These are phyloP conservation scores for Polyporus tsugae DNA, from an alignment of 1,284 basidiomycete species.

Conservation along the genomic window DNA sequence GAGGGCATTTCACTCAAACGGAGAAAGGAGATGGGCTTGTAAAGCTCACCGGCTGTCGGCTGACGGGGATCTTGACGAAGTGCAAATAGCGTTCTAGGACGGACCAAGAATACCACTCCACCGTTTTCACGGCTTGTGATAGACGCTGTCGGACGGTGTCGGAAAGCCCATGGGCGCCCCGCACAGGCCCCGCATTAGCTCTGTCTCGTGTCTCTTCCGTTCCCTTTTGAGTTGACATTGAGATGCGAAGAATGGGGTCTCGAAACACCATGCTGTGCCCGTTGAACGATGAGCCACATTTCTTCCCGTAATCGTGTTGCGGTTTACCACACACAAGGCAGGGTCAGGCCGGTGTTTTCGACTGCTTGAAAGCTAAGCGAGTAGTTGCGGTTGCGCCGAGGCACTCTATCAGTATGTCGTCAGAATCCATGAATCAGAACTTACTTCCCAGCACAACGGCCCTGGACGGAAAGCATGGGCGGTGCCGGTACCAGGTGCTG, in stretches of 20 bases:
- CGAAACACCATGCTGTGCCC: background rate
- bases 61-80: background rate
- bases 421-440: background rate
- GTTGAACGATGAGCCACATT: background rate
- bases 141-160: background rate
- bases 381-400: background rate
- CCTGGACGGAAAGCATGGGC: constrained; percentile 1
- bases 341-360: background rate
- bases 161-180: background rate
- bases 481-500: background rate
- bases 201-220: background rate
- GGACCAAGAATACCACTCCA: no score
- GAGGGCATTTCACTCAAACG: background rate
- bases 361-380: background rate
- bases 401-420: background rate
- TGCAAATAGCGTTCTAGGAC: background rate
- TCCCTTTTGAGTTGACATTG: background rate
- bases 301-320: background rate
- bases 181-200: background rate
- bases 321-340: background rate
- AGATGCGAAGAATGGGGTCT: background rate
- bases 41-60: background rate
- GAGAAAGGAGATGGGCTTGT: background rate
- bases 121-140: background rate
- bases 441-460: background rate